Evolutionary conservation across 2,329 filamentous ascomycete genomes (phyloP), one percentile per base, ranked within the genome.

Genomic region (Penicillium rolfsii): DNA sequence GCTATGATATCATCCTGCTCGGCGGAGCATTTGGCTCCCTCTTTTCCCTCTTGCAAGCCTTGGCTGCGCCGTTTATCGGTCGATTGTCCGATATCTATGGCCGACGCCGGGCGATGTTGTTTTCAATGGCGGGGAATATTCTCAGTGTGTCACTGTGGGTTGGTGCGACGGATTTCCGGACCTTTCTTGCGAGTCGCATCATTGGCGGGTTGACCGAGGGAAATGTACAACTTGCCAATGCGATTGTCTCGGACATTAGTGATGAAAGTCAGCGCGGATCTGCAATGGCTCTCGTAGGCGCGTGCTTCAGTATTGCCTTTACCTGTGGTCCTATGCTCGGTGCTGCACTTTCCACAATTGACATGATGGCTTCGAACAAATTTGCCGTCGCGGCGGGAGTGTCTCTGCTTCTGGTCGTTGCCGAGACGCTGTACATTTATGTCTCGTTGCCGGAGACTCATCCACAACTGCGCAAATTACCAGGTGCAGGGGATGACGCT

Each of bases 221-320:
- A 64, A 98, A 98, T 69, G 91, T 98, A 5, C 95, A 98, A 80
- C 83, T 98, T 11, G 93, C 94, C 2, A 94, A 93, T 63, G 93
- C 95, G 46, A 98, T 98, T 75, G 95, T 94, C 19, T 93, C 93
- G 46, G 94, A 98, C 74, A 93, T 98, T 67, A 96, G 91, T 50
- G 92, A 96, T 70, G 89, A 94, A 67, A 85, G 85, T 57, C 89
- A 89, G 72, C 87, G 94, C 30, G 91, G 93, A 19, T 87, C 91
- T 7, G 50, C 35, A 4, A 52, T 40, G 35, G 50, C 50, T 26
- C 50, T 52, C 4, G 50, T 40, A 5, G 50, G 50, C 22, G 33
- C 12, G 7, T 52, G 35, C 22, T 52, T 52, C 8, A 52, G 50
- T 40, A 40, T 52, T 26, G 16, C 50, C 12, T 52, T 40, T n/a